A percentile compares a stretch with the other conserved stretches of the same genome.
Evolutionary conservation across 2,329 filamentous ascomycete genomes (phyloP).

Genomic region (Ophiocordyceps unilateralis): DNA sequence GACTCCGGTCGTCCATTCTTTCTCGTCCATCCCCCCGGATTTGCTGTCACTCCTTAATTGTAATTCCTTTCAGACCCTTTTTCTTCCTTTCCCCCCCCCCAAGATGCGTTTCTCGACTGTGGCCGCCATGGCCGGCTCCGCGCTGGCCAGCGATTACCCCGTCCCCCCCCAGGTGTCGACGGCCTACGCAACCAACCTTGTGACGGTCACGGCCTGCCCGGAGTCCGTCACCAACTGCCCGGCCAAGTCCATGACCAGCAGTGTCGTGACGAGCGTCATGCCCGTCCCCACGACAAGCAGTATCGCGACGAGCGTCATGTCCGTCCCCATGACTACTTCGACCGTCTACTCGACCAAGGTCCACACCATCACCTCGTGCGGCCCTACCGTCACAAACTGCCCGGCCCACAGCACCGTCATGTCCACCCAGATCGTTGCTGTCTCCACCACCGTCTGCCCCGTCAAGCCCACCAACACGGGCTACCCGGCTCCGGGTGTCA

Average conservation of each 20-base stretch:
- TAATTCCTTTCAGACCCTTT: conserved; percentile 5
- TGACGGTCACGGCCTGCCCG: conserved; percentile 45
- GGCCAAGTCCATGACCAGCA: conserved; percentile 19
- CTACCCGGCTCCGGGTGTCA: not conserved
- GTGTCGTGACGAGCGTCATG: conserved; percentile 17
- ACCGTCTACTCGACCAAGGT: conserved; percentile 41
- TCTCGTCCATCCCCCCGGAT: conserved; percentile 7
- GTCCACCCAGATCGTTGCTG: conserved; percentile 18
- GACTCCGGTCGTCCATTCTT: conserved; percentile 44
- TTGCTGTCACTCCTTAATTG: conserved; percentile 18
- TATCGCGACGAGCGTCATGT: not conserved
- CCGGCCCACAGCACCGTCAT: conserved; percentile 22
- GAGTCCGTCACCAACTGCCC: conserved; percentile 45
- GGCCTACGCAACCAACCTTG: conserved; percentile 17
- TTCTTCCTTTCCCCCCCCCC: conserved; percentile 11
- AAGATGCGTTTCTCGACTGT: conserved; percentile 46
- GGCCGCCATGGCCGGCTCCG: conserved; percentile 23
- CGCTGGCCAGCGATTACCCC: conserved; percentile 7
- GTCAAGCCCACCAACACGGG: conserved; percentile 4
- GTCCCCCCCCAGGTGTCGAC: not conserved
- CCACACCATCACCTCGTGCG: conserved; percentile 45
- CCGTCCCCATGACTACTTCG: conserved; percentile 26
- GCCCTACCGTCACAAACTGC: conserved; percentile 44
- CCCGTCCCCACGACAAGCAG: not conserved
- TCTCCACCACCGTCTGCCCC: conserved; percentile 23